Percentiles rank a stretch among this genome's conserved stretches.
Conservation (phyloP, 768 basidiomycete species). For the Kwoniella europaea region DNA sequence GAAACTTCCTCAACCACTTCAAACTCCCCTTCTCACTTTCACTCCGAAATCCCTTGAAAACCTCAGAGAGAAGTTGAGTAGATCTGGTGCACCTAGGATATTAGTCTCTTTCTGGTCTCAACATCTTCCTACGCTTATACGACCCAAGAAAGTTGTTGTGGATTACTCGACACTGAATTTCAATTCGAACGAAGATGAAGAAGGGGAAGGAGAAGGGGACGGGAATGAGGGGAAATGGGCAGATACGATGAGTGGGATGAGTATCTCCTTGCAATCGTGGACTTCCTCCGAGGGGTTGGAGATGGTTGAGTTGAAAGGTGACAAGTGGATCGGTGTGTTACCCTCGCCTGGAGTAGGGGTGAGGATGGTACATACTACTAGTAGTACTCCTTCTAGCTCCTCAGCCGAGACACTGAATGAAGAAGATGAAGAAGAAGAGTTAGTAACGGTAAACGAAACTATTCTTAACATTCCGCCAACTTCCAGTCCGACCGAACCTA, state of each 20-base stretch:
- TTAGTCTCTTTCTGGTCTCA: slow-evolving; percentile 18
- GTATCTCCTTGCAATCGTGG: slow-evolving; percentile 16
- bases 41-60: slow-evolving; percentile 2
- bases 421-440: slow-evolving; percentile 5
- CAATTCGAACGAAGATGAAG: neutral
- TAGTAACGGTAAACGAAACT: neutral
- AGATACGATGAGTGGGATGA: slow-evolving; percentile 19
- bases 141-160: slow-evolving; percentile 8
- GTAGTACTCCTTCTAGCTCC: too few species aligned
- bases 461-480: neutral
- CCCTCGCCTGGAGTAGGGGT: slow-evolving; percentile 13
- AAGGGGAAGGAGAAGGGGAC: neutral
- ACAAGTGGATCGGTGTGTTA: slow-evolving; percentile 14
- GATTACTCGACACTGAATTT: slow-evolving; percentile 11
- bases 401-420: neutral
- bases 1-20: slow-evolving; percentile 6
- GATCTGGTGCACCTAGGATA: slow-evolving; percentile 19
- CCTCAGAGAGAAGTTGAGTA: slow-evolving; percentile 5
- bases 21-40: slow-evolving; percentile 2
- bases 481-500: neutral
- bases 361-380: slow-evolving; percentile 13
- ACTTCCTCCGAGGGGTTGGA: neutral
- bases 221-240: slow-evolving; percentile 1
- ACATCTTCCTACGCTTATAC: slow-evolving; percentile 15
- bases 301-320: slow-evolving; percentile 7